phyloP scores from a whole-genome alignment of 805 yeast genomes.

The Candida hispaniensis region DNA sequence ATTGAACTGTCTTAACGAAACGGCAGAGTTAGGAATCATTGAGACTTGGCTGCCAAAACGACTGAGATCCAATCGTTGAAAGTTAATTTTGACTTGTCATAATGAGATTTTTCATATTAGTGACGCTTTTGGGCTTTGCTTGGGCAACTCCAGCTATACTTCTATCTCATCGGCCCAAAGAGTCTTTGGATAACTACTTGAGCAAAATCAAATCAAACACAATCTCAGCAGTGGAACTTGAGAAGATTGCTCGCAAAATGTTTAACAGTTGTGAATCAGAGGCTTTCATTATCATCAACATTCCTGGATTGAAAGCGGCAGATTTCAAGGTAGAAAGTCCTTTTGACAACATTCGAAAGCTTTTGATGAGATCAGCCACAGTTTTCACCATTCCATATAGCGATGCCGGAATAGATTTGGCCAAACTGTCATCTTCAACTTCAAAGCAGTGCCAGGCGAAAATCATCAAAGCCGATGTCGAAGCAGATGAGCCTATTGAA shows the following conservation, averaged over 20 bases:
- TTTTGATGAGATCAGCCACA: conserved; percentile 20
- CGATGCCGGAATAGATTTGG: conserved; percentile 31
- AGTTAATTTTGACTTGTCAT: no score
- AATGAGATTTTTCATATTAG: no score
- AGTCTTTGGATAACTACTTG: conserved; percentile 3
- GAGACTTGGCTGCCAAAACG: no score
- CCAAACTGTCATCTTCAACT: conserved; percentile 34
- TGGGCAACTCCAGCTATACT: conserved; percentile 11
- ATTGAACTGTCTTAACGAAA: no score
- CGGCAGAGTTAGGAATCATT: no score
- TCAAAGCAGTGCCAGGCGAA: conserved; percentile 42
- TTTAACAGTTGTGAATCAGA: conserved; percentile 39
- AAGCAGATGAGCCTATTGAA: conserved; percentile 29
- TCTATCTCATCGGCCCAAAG: conserved; percentile 4
- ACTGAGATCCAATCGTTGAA: no score
- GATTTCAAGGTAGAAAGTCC: conserved; percentile 33
- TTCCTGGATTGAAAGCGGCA: conserved; percentile 42
- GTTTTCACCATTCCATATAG: conserved; percentile 23
- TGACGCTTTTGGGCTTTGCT: conserved; percentile 4
- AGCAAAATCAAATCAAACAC: conserved; percentile 2
- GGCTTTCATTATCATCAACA: conserved; percentile 42
- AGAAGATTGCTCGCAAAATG: conserved; percentile 21
- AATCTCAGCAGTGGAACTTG: conserved; percentile 10
- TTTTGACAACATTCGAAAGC: conserved; percentile 18
- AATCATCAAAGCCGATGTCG: conserved; percentile 30